Evolutionary conservation across 768 basidiomycete genomes (phyloP), one percentile per base, ranked within the genome.

Genomic region (Lyophyllum atratum): DNA sequence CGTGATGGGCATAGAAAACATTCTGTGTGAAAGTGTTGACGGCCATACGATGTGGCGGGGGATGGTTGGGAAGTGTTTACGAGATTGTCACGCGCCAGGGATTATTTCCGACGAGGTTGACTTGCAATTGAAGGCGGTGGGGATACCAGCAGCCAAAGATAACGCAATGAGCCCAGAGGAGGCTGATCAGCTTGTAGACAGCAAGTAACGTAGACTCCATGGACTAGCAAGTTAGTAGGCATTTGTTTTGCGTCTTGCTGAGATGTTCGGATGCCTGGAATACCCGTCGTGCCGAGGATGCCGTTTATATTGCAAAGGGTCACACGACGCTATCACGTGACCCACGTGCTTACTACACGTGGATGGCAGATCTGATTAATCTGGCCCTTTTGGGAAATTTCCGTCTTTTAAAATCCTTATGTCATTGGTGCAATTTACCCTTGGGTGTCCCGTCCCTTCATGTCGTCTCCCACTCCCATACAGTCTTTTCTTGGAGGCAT

Each of bases 401-500:
- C 48, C 48, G 21, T 55, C 39, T 15, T 28, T 26, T 2, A 31
- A 9, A 31, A 34, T n/a, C 34, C 17, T 33, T 42, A 54, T 54
- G 50, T 50, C 28, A 46, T 45, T 44, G 11, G 21, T 8, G 46
- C 17, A 12, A 29, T 31, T 31, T 49, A 37, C 8, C 15, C 29
- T 47, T 28, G 48, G 34, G 19, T 63, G 15, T 25, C 51, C 52
- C 25, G n/a, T 19, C 12, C 53, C 19, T 42, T 28, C 56, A 79
- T 78, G 76, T 69, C 74, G 31, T 68, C 70, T 55, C 76, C 80
- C 48, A 75, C 76, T 12, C 81, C 83, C 17, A 62, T 84, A 25
- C 75, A 77, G 48, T 83, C 85, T 19, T 75, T 86, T 53, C 65
- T 86, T 21, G 85, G 85, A 17, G 85, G 86, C 7, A 50, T 83